Evolutionary conservation across 768 basidiomycete species (phyloP), one percentile per base, ranked within the genome.

Genomic region (Tulasnella sp.): DNA sequence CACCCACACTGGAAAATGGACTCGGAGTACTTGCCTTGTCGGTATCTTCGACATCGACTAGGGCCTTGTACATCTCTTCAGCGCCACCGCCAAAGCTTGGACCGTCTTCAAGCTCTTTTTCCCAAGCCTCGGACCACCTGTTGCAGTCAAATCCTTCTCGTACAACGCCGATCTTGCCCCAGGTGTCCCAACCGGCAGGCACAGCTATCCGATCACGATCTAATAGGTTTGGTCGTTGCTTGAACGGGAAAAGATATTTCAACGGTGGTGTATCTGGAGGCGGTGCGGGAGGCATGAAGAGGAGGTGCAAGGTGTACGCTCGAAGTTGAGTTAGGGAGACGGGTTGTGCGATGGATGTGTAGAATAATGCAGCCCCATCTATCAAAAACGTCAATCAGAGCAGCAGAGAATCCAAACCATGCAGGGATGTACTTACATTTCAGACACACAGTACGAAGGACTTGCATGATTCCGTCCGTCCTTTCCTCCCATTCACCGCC

Each of bases 161-260:
- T 54, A 98, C 71, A 1, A 97, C 84, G 2, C 77, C 74, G 57
- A 97, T 94, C 73, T 97, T 98, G 0, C 93, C 92, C 87, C 90
- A 96, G 62, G 86, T 89, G 66, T 98, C 96, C 96, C 96, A 99
- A 0, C 96, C 96, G 1, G 89, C 79, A 1, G 94, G 96, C 5
- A 98, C 82, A 41, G 96, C 79, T 50, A 97, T 84, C 11, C 80
- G 83, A 65, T 97, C 93, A 31, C 96, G 81, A 67, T 98, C 96
- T 43, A 98, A 73, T 0, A 87, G 84, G 66, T 97, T 98, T 1
- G 96, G 84, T 62, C 86, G 84, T 55, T 88, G 79, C 2, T 75
- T 71, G 69, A 96, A 98, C 0, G 89, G 83, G 70, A 97, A 96
- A 1, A 83, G 79, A 64, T 88, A 87, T 36, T 83, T 80, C 25